Evolutionary conservation across 352 stramenopile species (phyloP), one percentile per base, ranked within the genome.

Genomic region (Phytophthora cryptogea): DNA sequence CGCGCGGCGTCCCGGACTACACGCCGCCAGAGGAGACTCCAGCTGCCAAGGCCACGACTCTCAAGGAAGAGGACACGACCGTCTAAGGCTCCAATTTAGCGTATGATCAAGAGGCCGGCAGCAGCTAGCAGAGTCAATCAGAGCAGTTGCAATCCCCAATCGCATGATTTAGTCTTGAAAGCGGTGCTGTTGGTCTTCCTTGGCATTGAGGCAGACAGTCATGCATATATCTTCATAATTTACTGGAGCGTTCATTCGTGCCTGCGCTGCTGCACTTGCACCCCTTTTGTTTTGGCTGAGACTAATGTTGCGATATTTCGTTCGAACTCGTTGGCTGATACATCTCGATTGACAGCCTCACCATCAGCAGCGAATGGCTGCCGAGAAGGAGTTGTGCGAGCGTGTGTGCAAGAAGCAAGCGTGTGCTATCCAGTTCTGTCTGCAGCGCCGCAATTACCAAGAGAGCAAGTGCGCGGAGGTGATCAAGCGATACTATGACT

Each of bases 391-490:
- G 42, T 39, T 89, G 14, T 92, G 80, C 60, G 72, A 91, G 61
- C 69, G 65, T 7, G 46, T 70, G 32, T 95, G 86, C 63, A 85
- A 85, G 70, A 77, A 85, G 54, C 73, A 89, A 16, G 86, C 83
- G 14, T 95, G 84, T 44, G 80, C 80, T 40, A 93, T 93, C 69
- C 86, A 95, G 69, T 78, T 80, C 56, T 95, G 86, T 73, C 69
- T 95, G 32, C 75, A 90, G 72, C 82, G 78, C 14, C 68, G 65
- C 43, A 70, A 70, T 23, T 93, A 95, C 54, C 82, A 95, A 57
- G 83, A 95, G 59, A 80, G 37, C 63, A 79, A 73, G 46, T 95
- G 86, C 61, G 50, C 62, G 13, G 68, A 66, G 8, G 65, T 78
- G 23, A 90, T 95, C 48, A 61, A 86, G 42, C 71, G 70, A 10